phyloP scores from a whole-genome alignment of 208 protist genomes.

The Strigomonas culicis region DNA sequence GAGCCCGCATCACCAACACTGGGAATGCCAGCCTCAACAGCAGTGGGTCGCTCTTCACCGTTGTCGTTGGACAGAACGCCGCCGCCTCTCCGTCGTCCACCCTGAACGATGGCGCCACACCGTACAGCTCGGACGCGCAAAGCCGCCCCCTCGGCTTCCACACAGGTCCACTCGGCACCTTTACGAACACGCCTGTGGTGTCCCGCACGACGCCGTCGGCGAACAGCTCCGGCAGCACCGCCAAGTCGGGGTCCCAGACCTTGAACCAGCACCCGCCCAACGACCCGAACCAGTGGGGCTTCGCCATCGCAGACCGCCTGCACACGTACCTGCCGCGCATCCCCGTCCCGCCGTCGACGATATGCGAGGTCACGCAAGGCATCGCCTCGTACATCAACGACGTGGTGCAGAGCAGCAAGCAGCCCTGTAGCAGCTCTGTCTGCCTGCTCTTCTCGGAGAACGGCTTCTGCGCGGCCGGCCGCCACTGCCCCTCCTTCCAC shows the following conservation, averaged over 20 bases:
- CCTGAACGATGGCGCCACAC: no score
- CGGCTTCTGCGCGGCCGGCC: conserved; percentile 24
- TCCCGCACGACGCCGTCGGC: no score
- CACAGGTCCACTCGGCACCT: no score
- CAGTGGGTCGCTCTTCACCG: no score
- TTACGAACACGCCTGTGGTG: no score
- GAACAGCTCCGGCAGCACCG: conserved; percentile 22
- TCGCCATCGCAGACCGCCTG: conserved; percentile 41
- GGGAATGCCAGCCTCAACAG: no score
- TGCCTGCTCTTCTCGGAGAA: conserved; percentile 33
- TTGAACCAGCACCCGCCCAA: conserved; percentile 21
- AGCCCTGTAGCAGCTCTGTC: conserved; percentile 43
- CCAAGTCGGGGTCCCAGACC: conserved; percentile 1
- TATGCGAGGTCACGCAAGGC: conserved; percentile 33
- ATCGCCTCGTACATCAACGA: conserved; percentile 51
- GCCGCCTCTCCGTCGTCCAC: no score
- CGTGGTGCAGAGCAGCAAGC: conserved; percentile 35
- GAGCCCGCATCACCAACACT: no score
- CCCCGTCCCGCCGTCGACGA: conserved; percentile 36
- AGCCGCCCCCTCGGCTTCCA: no score
- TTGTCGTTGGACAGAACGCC: no score
- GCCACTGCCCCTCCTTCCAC: conserved; percentile 39
- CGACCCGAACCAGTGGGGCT: conserved; percentile 37
- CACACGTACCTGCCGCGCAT: conserved; percentile 44
- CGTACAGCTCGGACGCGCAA: no score